A percentile compares a stretch with the other conserved stretches of the same genome.
Evolutionary conservation across 2,329 filamentous ascomycete genomes (phyloP).

Genomic region (Microsporum audouinii): DNA sequence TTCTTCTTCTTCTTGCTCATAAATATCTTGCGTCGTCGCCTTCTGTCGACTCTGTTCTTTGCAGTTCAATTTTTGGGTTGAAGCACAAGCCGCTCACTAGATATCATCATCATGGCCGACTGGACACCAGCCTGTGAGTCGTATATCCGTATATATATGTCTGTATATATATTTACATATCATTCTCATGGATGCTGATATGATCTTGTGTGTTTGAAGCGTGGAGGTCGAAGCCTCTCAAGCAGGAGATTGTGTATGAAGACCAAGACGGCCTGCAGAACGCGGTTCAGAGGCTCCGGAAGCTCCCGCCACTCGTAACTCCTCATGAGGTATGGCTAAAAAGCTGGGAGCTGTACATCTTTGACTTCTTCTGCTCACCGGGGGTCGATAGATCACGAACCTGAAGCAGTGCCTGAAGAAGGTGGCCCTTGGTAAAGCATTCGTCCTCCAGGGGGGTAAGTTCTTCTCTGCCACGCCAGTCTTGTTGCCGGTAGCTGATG

Average conservation of each 20-base stretch:
- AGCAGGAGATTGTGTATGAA: slow-evolving; percentile 38
- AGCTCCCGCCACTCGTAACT: slow-evolving; percentile 38
- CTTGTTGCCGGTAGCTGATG: not conserved
- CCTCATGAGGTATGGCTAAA: slow-evolving; percentile 30
- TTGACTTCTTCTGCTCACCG: slow-evolving; percentile 7
- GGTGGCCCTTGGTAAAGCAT: slow-evolving; percentile 81
- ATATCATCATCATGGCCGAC: slow-evolving; percentile 11
- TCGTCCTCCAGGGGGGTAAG: slow-evolving; percentile 78
- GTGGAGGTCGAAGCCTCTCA: slow-evolving; percentile 36
- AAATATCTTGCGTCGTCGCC: not conserved
- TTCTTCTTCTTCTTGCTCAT: not conserved
- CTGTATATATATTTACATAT: not conserved
- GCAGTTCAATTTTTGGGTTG: too few species aligned
- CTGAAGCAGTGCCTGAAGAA: slow-evolving; percentile 69
- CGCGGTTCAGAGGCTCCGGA: slow-evolving; percentile 33
- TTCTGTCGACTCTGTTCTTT: too few species aligned
- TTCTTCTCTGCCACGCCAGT: not conserved
- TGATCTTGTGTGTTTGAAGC: slow-evolving; percentile 17
- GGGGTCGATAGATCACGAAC: slow-evolving; percentile 50
- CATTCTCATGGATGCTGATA: not conserved
- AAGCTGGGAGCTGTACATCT: not conserved
- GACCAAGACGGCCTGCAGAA: slow-evolving; percentile 30
- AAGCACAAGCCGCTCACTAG: too few species aligned
- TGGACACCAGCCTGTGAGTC: slow-evolving; percentile 24
- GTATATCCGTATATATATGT: not conserved